Conservation (phyloP, 2,329 filamentous ascomycete genomes). For the Macroventuria anomochaeta region DNA sequence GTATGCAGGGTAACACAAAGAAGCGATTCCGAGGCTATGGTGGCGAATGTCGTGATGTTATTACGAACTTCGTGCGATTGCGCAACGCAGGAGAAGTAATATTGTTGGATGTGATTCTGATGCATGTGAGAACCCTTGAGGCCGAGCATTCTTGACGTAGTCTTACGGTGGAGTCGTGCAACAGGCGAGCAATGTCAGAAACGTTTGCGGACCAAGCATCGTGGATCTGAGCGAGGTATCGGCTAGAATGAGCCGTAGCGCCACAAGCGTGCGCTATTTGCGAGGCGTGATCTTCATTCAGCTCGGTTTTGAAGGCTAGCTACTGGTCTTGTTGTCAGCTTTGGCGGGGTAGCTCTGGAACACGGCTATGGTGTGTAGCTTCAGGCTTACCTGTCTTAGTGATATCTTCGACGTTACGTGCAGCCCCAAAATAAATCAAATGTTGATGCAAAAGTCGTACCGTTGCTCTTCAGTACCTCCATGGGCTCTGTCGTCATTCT, state of each 20-base stretch:
- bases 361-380: slow-evolving; percentile 15
- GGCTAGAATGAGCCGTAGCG: slow-evolving; percentile 25
- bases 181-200: not conserved
- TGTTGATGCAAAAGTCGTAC: not conserved
- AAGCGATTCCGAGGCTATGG: not conserved
- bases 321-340: slow-evolving; percentile 19
- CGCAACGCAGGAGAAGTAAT: not conserved
- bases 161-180: not conserved
- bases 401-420: not conserved
- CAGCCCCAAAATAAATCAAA: slow-evolving; percentile 10
- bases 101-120: not conserved
- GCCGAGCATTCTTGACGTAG: not conserved
- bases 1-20: slow-evolving; percentile 1
- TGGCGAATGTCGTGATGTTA: slow-evolving; percentile 12
- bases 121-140: not conserved
- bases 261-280: slow-evolving; percentile 23
- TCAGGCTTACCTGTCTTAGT: slow-evolving; percentile 12
- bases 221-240: not conserved
- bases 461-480: not conserved
- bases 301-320: slow-evolving; percentile 12
- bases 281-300: slow-evolving; percentile 11
- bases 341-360: slow-evolving; percentile 25
- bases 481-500: not conserved
- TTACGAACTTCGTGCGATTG: not conserved
- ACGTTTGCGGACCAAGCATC: slow-evolving; percentile 1